Evolutionary conservation across 176 grass and related monocot genomes (phyloP).

Genomic region (Ananas comosus): DNA sequence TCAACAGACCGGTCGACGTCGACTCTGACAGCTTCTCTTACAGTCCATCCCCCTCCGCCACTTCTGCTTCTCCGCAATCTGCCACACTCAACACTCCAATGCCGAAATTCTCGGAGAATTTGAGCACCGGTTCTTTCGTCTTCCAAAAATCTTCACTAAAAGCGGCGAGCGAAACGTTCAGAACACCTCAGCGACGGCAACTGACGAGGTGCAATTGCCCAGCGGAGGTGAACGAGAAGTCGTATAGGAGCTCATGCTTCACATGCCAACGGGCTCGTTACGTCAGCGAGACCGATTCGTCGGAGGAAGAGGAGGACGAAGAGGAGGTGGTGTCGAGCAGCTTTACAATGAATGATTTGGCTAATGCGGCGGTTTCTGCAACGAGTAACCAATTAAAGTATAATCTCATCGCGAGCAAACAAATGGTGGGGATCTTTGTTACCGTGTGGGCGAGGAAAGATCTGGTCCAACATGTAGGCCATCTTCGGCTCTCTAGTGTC

Average conservation of each 20-base stretch:
- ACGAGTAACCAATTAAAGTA: conserved; percentile 30
- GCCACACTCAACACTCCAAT: conserved; percentile 21
- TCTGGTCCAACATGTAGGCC: conserved; percentile 56
- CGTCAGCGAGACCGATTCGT: conserved; percentile 18
- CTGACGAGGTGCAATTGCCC: conserved; percentile 69
- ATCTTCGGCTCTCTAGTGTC: conserved; percentile 66
- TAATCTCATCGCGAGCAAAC: conserved; percentile 63
- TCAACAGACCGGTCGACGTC: conserved; percentile 42
- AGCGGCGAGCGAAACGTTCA: conserved; percentile 43
- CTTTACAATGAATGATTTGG: conserved; percentile 12
- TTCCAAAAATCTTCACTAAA: conserved; percentile 41
- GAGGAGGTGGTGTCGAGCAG: conserved; percentile 23
- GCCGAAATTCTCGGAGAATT: conserved; percentile 23
- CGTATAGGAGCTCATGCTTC: conserved; percentile 41
- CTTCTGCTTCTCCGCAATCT: conserved; percentile 9
- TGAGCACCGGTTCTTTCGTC: conserved; percentile 2
- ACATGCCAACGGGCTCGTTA: conserved; percentile 25
- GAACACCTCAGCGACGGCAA: conserved; percentile 33
- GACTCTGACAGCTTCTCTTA: conserved; percentile 5
- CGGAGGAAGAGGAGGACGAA: conserved; percentile 34
- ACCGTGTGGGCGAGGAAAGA: conserved; percentile 71
- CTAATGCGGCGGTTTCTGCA: not conserved
- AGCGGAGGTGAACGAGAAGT: not conserved
- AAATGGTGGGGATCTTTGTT: conserved; percentile 92
- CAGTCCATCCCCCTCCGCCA: conserved; percentile 6